phyloP scores from a whole-genome alignment of 331 rosid species.

The Erythrophleum ivorense region DNA sequence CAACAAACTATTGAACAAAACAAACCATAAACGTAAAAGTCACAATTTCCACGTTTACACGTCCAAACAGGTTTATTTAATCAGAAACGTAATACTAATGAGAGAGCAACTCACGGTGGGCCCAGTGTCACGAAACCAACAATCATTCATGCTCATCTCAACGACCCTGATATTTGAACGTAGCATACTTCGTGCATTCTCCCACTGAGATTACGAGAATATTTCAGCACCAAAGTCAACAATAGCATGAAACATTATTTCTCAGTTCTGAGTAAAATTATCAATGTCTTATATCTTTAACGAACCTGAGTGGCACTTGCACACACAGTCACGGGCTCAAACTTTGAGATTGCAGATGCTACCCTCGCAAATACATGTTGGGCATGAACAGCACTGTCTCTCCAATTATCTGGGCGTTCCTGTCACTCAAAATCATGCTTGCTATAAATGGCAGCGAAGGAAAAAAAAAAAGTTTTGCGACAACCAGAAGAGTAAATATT shows the following conservation, averaged over 20 bases:
- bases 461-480: background rate
- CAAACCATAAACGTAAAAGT: constrained; percentile 25
- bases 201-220: constrained; percentile 59
- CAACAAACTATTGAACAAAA: constrained; percentile 66
- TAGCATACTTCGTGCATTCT: constrained; percentile 70
- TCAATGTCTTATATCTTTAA: constrained; percentile 12
- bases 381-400: constrained; percentile 65
- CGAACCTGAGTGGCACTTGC: constrained; percentile 71
- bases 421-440: constrained; percentile 44
- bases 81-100: background rate
- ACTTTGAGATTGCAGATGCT: constrained; percentile 81
- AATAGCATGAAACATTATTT: constrained; percentile 2
- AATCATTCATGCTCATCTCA: constrained; percentile 79
- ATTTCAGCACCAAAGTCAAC: constrained; percentile 21
- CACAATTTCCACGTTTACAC: background rate
- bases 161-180: constrained; percentile 72
- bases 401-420: constrained; percentile 96
- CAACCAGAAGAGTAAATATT: background rate
- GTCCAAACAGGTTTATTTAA: background rate
- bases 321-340: constrained; percentile 83
- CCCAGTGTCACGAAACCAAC: constrained; percentile 91
- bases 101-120: constrained; percentile 71
- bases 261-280: background rate
- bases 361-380: constrained; percentile 64
- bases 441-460: background rate